Base-by-base conservation (phyloP, 2,329 filamentous ascomycete species). In the Polychaeton citri region DNA sequence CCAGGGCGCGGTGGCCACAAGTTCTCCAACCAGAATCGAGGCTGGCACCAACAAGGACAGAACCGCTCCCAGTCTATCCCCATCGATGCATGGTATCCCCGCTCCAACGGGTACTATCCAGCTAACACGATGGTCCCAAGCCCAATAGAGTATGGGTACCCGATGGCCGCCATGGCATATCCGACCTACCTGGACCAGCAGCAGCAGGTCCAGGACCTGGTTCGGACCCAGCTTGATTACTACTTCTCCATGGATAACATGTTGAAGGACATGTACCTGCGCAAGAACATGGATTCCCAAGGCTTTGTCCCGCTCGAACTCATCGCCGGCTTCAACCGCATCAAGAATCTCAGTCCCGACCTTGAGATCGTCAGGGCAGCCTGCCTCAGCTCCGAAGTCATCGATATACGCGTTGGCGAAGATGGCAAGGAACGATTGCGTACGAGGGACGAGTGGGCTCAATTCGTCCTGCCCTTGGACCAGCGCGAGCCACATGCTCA, bases 211-310 rank as follows among this genome's bases (percentile, higher is more conserved):
- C 60, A 73, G 43, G 58, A 58, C 53, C 72, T 72, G 71, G 72
- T 74, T 51, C 69, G 65, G 43, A 71, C 66, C 48, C 76, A 79
- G 52, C 41, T 59, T 24, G 85, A 94, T 52, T 98, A 95, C 65
- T 98, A 98, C 61, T 94, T 98, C 62, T 96, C 88, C 0, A 73
- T 94, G 19, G 83, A 95, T 52, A 98, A 98, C 55, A 70, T 96
- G 34, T 82, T 84, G 69, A 95, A 94, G 61, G 90, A 98, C 53
- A 70, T 83, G 52, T 96, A 77, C 59, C 69, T 98, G 40, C 79
- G 90, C 38, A 78, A 75, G 51, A 79, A 87, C 49, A 96, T 98
- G 90, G 88, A 98, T 55, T 83, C 81, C 1, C 83, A 96, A 57
- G 90, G 90, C 13, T 96, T 87, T 52, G 87, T 95, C 10, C 77